phyloP scores from a whole-genome alignment of 345 rosid species.

The thale cress (Arabidopsis thaliana) region TAIR10.1 NC_003071.7:15987001-15987500 shows the following conservation, averaged over 20 bases:
- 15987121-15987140: conserved; percentile 46
- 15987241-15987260: conserved; percentile 60
- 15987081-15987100: conserved; percentile 52
- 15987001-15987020: conserved; percentile 49
- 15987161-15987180: conserved; percentile 8
- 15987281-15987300: conserved; percentile 48
- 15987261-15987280: conserved; percentile 34
- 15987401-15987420: neutral
- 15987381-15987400: conserved; percentile 31
- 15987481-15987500: neutral
- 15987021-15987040: conserved; percentile 67
- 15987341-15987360: conserved; percentile 56
- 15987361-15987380: conserved; percentile 60
- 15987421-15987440: neutral
- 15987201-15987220: conserved; percentile 49
- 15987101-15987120: conserved; percentile 62
- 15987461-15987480: neutral
- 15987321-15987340: conserved; percentile 47
- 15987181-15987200: conserved; percentile 20
- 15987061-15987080: conserved; percentile 53
- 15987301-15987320: conserved; percentile 44
- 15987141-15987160: conserved; percentile 39
- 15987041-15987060: conserved; percentile 53
- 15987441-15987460: neutral
- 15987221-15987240: conserved; percentile 68